These are phyloP conservation scores for Saturnispora halmiae DNA, from an alignment of 805 yeast species.

Conservation along the genomic window DNA sequence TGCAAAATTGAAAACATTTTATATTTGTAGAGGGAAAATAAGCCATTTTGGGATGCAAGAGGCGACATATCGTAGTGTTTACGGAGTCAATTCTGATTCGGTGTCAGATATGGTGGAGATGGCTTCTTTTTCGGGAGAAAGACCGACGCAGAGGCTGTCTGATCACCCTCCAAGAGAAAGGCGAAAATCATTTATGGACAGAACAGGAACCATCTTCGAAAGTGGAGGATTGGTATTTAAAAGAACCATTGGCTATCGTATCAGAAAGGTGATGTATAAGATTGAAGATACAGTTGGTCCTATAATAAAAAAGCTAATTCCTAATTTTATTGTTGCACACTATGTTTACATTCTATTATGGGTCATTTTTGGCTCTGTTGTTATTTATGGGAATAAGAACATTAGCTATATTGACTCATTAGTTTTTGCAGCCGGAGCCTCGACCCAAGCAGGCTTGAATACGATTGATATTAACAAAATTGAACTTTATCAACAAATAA, in stretches of 20 bases:
- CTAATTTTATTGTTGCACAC: constrained; percentile 56
- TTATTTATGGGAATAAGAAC: constrained; percentile 68
- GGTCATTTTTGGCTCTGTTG: constrained; percentile 59
- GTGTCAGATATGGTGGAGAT: constrained; percentile 1
- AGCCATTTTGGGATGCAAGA: not conserved
- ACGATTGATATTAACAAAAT: constrained; percentile 61
- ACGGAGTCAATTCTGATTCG: not conserved
- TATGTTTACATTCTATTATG: constrained; percentile 58
- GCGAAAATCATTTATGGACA: constrained; percentile 4
- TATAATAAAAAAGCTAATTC: constrained; percentile 33
- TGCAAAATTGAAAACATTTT: not conserved
- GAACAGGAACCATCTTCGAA: constrained; percentile 11
- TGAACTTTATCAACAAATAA: constrained; percentile 70
- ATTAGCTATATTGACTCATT: constrained; percentile 67
- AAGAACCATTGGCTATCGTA: constrained; percentile 24
- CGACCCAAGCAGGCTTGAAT: constrained; percentile 89
- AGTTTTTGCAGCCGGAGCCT: constrained; percentile 65
- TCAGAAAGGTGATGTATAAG: constrained; percentile 31
- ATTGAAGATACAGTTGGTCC: constrained; percentile 35
- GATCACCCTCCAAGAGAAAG: not conserved
- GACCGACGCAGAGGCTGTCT: not conserved
- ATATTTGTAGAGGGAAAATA: not conserved
- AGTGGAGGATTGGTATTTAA: constrained; percentile 12
- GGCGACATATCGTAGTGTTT: not conserved
- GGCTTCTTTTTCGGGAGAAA: not conserved